Evolutionary conservation across 768 basidiomycete species (phyloP).

Genomic region (Phylloporus scabripes): DNA sequence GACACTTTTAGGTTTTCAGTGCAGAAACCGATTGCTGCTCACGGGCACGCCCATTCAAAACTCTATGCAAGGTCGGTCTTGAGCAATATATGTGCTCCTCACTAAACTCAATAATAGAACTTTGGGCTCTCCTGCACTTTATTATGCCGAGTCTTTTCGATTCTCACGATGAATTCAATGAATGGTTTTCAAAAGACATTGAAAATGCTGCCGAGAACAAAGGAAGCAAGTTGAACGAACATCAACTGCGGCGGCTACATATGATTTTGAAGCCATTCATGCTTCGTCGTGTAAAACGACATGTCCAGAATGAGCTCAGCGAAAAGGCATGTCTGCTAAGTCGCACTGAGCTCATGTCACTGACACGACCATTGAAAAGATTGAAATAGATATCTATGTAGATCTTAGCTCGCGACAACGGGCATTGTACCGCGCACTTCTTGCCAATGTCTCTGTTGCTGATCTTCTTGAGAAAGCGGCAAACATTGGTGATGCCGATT

Average conservation of each 20-base stretch:
- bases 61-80: slow-evolving; percentile 86
- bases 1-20: slow-evolving; percentile 91
- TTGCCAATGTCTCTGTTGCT: slow-evolving; percentile 90
- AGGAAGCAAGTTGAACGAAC: slow-evolving; percentile 86
- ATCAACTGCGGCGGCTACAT: slow-evolving; percentile 90
- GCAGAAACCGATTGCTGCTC: slow-evolving; percentile 88
- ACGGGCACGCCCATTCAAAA: slow-evolving; percentile 99
- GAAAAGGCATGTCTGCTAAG: slow-evolving; percentile 67
- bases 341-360: slow-evolving; percentile 66
- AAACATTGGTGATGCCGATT: slow-evolving; percentile 84
- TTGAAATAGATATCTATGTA: slow-evolving; percentile 93
- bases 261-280: slow-evolving; percentile 99
- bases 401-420: slow-evolving; percentile 93
- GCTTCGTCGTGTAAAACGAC: slow-evolving; percentile 92
- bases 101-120: slow-evolving; percentile 46
- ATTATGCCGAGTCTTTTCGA: slow-evolving; percentile 99
- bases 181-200: slow-evolving; percentile 99
- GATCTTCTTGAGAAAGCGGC: slow-evolving; percentile 93
- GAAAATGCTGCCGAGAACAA: slow-evolving; percentile 93
- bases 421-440: slow-evolving; percentile 79
- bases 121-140: slow-evolving; percentile 98
- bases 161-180: slow-evolving; percentile 98
- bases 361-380: slow-evolving; percentile 75
- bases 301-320: slow-evolving; percentile 99
- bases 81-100: background rate